Base-by-base conservation (phyloP, 306 rosid species). In the Vigna angularis region DNA sequence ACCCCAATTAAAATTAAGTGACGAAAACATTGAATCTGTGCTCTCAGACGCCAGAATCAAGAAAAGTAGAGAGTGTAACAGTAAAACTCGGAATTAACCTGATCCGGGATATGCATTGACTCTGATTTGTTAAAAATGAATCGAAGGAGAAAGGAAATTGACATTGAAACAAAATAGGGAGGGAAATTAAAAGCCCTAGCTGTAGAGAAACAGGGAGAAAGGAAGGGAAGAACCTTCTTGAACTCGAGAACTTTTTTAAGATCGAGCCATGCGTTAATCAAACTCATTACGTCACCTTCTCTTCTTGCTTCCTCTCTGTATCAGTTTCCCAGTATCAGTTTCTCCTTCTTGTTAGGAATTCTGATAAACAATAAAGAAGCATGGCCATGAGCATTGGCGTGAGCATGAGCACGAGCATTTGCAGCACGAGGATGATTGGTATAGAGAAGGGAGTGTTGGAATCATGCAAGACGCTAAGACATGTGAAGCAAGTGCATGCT, bases 401-500 rank as follows among this genome's bases (percentile, higher is more conserved):
- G 16, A 45, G 47, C 47, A 6, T 12, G 50, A 45, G 16, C 5
- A 45, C 1, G 16, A 11, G 47, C 47, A 36, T 36, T 36, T 36
- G 42, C 42, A 36, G 47, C n/a, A 7, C 12, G 32, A 55, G 32
- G 62, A 9, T 55, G 4, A 30, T 62, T 32, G 24, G 22, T 0
- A 30, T 6, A 32, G 68, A 62, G 24, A 62, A 62, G 1, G 45
- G 13, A 2, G 1, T 62, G 47, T n/a, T 90, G 9, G 36, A 86
- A 26, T 77, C 94, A 63, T 58, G 87, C 68, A 65, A 88, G 78
- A 74, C 82, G 24, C 81, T 84, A 36, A 20, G 66, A 15, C 91
- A 87, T 1, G 89, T 94, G 66, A 89, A 85, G 66, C 94, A 90
- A 86, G 68, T 94, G 36, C 97, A 93, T 70, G 88, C 91, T 16